phyloP scores from a whole-genome alignment of 192 early-diverging fungal species.

The Mortierella hygrophila region DNA sequence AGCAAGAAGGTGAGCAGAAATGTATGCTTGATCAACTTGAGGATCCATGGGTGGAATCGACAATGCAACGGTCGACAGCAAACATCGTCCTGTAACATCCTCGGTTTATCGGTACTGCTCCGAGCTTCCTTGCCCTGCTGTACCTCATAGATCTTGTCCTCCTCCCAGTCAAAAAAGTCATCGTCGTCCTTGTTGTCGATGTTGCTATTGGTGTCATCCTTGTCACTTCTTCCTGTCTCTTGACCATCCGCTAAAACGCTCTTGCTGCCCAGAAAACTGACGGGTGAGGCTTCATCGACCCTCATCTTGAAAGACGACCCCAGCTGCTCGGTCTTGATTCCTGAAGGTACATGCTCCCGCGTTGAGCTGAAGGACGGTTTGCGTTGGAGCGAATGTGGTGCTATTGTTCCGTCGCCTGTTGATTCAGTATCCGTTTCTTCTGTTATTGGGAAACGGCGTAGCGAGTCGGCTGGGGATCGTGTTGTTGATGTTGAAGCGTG shows the following conservation, averaged over 20 bases:
- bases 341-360: constrained; percentile 27
- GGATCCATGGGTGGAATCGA: constrained; percentile 21
- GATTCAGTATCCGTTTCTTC: background rate
- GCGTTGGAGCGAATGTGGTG: background rate
- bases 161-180: constrained; percentile 46
- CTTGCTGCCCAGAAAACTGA: background rate
- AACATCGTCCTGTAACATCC: constrained; percentile 23
- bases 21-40: constrained; percentile 9
- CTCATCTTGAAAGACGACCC: constrained; percentile 11
- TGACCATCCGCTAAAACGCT: background rate
- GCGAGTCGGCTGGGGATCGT: background rate
- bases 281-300: constrained; percentile 24
- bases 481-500: background rate
- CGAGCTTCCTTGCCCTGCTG: background rate
- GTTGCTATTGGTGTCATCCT: background rate
- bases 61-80: constrained; percentile 23
- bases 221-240: background rate
- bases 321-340: constrained; percentile 27
- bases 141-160: constrained; percentile 30
- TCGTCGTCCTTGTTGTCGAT: constrained; percentile 9
- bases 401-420: background rate
- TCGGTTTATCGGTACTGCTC: background rate
- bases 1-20: constrained; percentile 8
- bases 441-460: background rate
- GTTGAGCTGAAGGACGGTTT: constrained; percentile 31